A percentile compares a stretch with the other conserved stretches of the same genome.
phyloP scores from a whole-genome alignment of 805 yeast genomes.

The Tetrapisispora phaffii region DNA sequence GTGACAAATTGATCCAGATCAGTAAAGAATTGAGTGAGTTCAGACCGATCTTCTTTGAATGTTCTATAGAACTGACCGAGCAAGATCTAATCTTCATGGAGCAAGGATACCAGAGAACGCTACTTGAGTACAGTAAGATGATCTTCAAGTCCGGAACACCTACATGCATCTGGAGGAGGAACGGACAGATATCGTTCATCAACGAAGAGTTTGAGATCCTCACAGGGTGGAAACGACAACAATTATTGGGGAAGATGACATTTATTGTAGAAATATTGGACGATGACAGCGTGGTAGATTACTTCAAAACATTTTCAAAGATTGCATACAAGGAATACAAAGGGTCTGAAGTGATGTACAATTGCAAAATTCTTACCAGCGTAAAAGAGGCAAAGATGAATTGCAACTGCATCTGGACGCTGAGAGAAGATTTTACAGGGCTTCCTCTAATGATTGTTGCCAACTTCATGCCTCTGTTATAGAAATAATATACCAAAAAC shows the following conservation, averaged over 20 bases:
- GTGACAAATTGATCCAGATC: conserved; percentile 63
- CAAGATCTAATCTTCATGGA: conserved; percentile 92
- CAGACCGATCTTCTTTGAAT: conserved; percentile 87
- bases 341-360: conserved; percentile 83
- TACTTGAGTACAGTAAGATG: conserved; percentile 79
- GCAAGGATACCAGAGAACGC: conserved; percentile 87
- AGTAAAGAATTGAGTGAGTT: conserved; percentile 84
- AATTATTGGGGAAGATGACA: conserved; percentile 54
- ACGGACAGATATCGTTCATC: conserved; percentile 90
- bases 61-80: conserved; percentile 73
- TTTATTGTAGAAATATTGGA: conserved; percentile 78
- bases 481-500: too few relatives aligned
- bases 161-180: conserved; percentile 88
- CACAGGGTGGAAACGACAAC: conserved; percentile 81
- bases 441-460: conserved; percentile 96
- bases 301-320: conserved; percentile 73
- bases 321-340: conserved; percentile 86
- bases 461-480: conserved; percentile 68
- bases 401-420: conserved; percentile 84
- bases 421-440: conserved; percentile 91
- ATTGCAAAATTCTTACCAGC: conserved; percentile 68
- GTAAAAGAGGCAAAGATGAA: conserved; percentile 40
- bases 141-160: conserved; percentile 85
- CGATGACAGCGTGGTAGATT: conserved; percentile 76
- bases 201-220: conserved; percentile 87